Evolutionary conservation across 2,329 filamentous ascomycete genomes (phyloP).

Genomic region (Alternaria arborescens): DNA sequence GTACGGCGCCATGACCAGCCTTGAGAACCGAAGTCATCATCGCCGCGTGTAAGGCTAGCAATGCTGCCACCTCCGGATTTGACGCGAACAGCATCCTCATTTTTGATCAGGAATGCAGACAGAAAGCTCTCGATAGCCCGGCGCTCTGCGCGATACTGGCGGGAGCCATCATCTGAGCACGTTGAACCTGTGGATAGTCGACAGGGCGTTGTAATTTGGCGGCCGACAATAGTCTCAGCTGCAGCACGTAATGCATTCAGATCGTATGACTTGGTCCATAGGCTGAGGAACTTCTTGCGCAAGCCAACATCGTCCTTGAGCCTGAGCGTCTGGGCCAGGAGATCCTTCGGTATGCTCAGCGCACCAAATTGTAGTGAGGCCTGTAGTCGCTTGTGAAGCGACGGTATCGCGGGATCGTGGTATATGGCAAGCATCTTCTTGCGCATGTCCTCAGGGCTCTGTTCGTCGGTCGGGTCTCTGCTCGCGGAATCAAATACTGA

Average conservation of each 20-base stretch:
- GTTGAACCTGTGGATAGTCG: constrained; percentile 49
- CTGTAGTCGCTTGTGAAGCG: constrained; percentile 65
- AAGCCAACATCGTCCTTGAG: constrained; percentile 66
- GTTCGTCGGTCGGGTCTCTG: constrained; percentile 38
- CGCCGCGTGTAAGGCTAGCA: constrained; percentile 49
- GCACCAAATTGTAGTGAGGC: constrained; percentile 67
- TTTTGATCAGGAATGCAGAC: constrained; percentile 65
- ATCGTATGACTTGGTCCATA: constrained; percentile 68
- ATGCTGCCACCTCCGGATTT: constrained; percentile 51
- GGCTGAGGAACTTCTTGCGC: constrained; percentile 63
- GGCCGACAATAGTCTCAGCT: constrained; percentile 67
- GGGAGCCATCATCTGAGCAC: constrained; percentile 46
- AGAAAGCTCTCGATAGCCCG: constrained; percentile 62
- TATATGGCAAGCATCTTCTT: constrained; percentile 63
- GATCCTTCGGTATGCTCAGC: constrained; percentile 64
- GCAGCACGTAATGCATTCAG: constrained; percentile 60
- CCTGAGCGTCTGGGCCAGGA: constrained; percentile 56
- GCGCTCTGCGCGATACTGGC: constrained; percentile 48
- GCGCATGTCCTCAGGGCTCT: constrained; percentile 51
- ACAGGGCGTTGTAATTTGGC: constrained; percentile 54
- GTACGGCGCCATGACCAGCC: constrained; percentile 64
- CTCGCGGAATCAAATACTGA: constrained; percentile 58
- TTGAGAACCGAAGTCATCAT: constrained; percentile 54
- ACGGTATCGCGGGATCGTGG: constrained; percentile 59
- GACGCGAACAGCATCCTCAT: constrained; percentile 62